Percentiles rank a stretch among this genome's conserved stretches.
Conservation (phyloP, 257 asterid species). For the Salvia rosmarinus region DNA sequence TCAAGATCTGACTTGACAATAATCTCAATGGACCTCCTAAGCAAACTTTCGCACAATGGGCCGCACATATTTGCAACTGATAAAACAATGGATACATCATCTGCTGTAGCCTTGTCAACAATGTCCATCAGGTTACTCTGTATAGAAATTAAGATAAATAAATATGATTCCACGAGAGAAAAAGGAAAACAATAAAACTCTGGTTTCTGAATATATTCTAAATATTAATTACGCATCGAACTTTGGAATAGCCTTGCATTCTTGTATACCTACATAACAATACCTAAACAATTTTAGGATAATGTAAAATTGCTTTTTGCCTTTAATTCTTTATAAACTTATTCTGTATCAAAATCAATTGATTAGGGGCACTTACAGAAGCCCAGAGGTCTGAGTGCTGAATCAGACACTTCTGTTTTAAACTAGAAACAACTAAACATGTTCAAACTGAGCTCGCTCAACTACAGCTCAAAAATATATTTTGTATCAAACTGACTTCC, state of each 20-base stretch:
- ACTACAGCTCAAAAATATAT: neutral
- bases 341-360: neutral
- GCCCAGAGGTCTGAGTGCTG: slow-evolving; percentile 3
- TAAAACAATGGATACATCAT: too few relatives aligned
- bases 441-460: slow-evolving; percentile 10
- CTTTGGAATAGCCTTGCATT: neutral
- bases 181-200: too few relatives aligned
- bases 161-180: too few relatives aligned
- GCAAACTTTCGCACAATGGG: too few relatives aligned
- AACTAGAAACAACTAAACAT: slow-evolving; percentile 5
- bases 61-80: too few relatives aligned
- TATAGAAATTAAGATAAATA: too few relatives aligned
- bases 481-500: slow-evolving; percentile 1
- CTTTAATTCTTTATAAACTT: neutral
- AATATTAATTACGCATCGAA: too few relatives aligned
- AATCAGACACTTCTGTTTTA: neutral
- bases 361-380: neutral
- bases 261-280: neutral
- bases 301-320: neutral
- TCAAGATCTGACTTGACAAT: too few relatives aligned
- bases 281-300: neutral
- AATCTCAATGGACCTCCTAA: too few relatives aligned
- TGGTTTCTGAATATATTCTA: too few relatives aligned
- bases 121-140: too few relatives aligned
- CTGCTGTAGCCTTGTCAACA: too few relatives aligned